Base-by-base conservation (phyloP, 2,329 filamentous ascomycete species). In the Ophiostoma novo-ulmi region DNA sequence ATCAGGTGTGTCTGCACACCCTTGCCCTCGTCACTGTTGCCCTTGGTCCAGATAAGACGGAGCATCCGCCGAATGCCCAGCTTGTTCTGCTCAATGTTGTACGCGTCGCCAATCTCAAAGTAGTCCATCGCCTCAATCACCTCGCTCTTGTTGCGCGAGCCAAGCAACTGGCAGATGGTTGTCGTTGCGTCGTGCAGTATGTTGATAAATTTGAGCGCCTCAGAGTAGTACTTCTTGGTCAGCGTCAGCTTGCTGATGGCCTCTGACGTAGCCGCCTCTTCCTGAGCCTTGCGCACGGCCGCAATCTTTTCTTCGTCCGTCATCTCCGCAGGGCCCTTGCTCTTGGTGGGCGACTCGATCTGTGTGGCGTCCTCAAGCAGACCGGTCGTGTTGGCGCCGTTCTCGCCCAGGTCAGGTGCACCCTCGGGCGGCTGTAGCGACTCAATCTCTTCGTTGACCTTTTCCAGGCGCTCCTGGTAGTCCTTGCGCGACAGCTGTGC, bases 61-160 rank as follows among this genome's bases (percentile, higher is more conserved):
- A 99, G 85, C 95, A 99, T 99, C 71, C 93, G 90, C 72, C 94
- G 88, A 77, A 99, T 98, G 71, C 96, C 95, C 55, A 90, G 82
- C 79, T 97, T 94, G 77, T 96, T 93, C 75, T 95, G 92, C 79
- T 97, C 92, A 71, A 99, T 90, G 79, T 96, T 95, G 84, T 98
- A 98, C 6, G 94, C 94, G 78, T 99, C 94, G 64, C 95, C 91
- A 64, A 97, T 88, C 75, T 96, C 93, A 75, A 99, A 97, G 80
- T 96, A 99, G 78, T 99, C 95, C 89, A 99, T 99, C 20, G 96
- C 95, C 79, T 99, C 96, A 73, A 99, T 97, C 36, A 98, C 92
- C 79, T 99, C 95, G 76, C 92, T 97, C 84, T 99, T 99, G 83
- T 99, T 99, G 77, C 92, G 92, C 39, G 95, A 96, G 6, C 93